Evolutionary conservation across 805 yeast genomes (phyloP).

Genomic region (Brettanomyces sp.): DNA sequence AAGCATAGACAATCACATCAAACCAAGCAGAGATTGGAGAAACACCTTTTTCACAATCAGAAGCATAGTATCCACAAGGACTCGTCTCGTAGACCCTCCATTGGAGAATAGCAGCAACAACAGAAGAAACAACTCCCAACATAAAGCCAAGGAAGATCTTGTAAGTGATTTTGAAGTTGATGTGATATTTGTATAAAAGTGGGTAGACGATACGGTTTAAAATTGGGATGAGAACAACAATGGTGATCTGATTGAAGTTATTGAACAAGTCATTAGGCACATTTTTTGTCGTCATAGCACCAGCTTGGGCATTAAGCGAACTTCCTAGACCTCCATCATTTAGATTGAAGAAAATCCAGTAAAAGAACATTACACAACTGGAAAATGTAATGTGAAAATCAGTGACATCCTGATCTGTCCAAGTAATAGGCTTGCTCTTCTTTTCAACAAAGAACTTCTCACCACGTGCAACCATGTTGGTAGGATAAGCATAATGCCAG

Average conservation of each 20-base stretch:
- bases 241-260: slow-evolving; percentile 45
- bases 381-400: slow-evolving; percentile 35
- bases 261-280: slow-evolving; percentile 49
- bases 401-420: slow-evolving; percentile 37
- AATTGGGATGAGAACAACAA: slow-evolving; percentile 41
- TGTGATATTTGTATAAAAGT: slow-evolving; percentile 29
- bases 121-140: slow-evolving; percentile 37
- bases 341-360: slow-evolving; percentile 28
- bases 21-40: slow-evolving; percentile 28
- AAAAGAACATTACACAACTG: slow-evolving; percentile 36
- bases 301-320: slow-evolving; percentile 41
- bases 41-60: slow-evolving; percentile 24
- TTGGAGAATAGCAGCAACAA: slow-evolving; percentile 43
- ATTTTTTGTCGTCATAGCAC: slow-evolving; percentile 41
- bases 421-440: slow-evolving; percentile 19
- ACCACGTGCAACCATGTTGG: slow-evolving; percentile 35
- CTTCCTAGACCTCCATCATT: slow-evolving; percentile 43
- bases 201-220: slow-evolving; percentile 40
- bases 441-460: slow-evolving; percentile 7
- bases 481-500: slow-evolving; percentile 39
- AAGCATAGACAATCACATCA: slow-evolving; percentile 22
- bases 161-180: slow-evolving; percentile 34
- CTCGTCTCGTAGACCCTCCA: slow-evolving; percentile 37
- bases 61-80: slow-evolving; percentile 42
- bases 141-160: slow-evolving; percentile 40